Evolutionary conservation across 2,329 filamentous ascomycete species (phyloP), one percentile per base, ranked within the genome.

Genomic region (Nigrograna mackinnonii): DNA sequence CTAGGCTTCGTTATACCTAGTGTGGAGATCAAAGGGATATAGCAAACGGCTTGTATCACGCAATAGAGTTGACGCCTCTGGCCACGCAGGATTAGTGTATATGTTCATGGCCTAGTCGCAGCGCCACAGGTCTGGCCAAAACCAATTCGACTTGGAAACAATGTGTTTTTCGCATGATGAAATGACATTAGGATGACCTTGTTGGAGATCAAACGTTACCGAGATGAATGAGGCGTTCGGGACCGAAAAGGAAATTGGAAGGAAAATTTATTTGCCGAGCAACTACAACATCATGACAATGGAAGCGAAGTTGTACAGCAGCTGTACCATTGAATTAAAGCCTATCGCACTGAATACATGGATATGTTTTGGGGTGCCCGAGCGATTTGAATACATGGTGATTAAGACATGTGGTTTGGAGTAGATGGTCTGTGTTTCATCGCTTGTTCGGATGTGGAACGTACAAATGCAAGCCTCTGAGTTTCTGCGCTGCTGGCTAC

Each of bases 201-300:
- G 49, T 43, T 41, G 59, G 33, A 53, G 53, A 64, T 64, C 60
- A 66, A 62, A 66, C 62, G 44, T 41, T 51, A 46, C 44, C 52
- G 61, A 62, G 46, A 64, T 66, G 54, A 63, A 32, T 20, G 35
- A 28, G 40, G 32, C 37, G 35, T 26, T 35, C 20, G 21, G 35
- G 38, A 14, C 14, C 6, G 16, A 12, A 16, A 28, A n/a, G 16
- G n/a, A 37, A 16, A 39, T 44, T 28, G 22, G 19, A 35, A 16
- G 30, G 32, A 28, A 30, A 6, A 39, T 17, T 34, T 21, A 36
- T 36, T 13, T 9, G 24, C 32, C 32, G 32, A 35, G 13, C 22
- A 21, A 19, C 4, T n/a, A n/a, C 37, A 14, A 31, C 9, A 6
- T 28, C 3, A 4, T 4, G 17, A 19, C 34, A 34, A 32, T 37